Base-by-base conservation (phyloP, 1,284 basidiomycete genomes). In the Fomes fomentarius region DNA sequence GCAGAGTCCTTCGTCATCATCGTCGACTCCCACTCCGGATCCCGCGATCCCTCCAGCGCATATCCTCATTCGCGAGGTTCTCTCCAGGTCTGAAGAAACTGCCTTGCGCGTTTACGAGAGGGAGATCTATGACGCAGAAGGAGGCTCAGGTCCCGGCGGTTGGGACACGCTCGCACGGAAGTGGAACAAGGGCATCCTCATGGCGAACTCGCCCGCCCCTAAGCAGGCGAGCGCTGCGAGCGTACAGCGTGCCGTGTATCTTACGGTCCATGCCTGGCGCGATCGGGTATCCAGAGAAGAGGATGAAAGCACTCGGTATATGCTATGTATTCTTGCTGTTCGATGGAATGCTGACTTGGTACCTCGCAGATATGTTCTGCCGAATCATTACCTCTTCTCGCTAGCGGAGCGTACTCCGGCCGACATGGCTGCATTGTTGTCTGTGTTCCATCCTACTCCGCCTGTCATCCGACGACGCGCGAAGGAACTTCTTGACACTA, bases 261-360 rank as follows among this genome's bases (percentile, higher is more conserved):
- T 78, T 53, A 77, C 78, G 0, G 75, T 97, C 17, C 94, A 97
- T 71, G 76, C 73, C 26, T 98, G 96, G 96, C 80, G 96, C 59
- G 96, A 98, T 67, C 66, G 69, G 3, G 73, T 89, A 1, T 93
- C 94, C 0, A 78, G 94, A 47, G 84, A 88, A 54, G 89, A 94
- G 60, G 96, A 98, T 69, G 96, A 98, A 71, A 91, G 91, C 66
- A 83, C 84, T 4, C 76, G 87, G 85, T 94, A 69, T 56, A 83
- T 75, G 41, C 45, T 11, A 51, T 38, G 45, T 42, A 42, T 52
- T 41, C 39, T 63, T 60, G 26, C 59, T 40, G 34, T 30, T 11
- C 24, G 22, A 24, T n/a, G 30, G n/a, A 26, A 12, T 12, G 26
- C 37, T 39, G 28, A 34, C 15, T 55, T 39, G 6, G 8, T 31